Evolutionary conservation across 805 yeast species (phyloP), one percentile per base, ranked within the genome.

Genomic region (Schizosaccharomyces pombe): DNA sequence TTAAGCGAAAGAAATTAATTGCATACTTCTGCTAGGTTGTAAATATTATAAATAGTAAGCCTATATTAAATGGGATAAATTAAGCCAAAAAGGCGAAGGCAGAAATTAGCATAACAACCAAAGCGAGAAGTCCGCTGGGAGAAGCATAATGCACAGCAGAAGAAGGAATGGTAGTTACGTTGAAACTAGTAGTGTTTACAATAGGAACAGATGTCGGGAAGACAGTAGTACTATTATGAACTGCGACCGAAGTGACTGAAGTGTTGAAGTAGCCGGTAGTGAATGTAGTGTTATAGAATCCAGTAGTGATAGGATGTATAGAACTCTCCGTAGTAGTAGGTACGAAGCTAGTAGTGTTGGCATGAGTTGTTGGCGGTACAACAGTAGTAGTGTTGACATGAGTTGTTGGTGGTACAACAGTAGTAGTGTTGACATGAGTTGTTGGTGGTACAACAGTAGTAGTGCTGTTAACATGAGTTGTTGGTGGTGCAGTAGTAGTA

Each of bases 261-360:
- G 63, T 43, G 47, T 60, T 55, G 30, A 62, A 57, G 29, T 54
- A 60, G 56, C 57, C 26, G 5, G 31, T 51, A 26, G 54, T 19
- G 32, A 52, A 47, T 5, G 55, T 43, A n/a, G n/a, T n/a, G n/a
- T n/a, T n/a, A n/a, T n/a, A n/a, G n/a, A n/a, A n/a, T n/a, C n/a
- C n/a, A n/a, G n/a, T n/a, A n/a, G n/a, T n/a, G n/a, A n/a, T n/a
- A n/a, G n/a, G n/a, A n/a, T n/a, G n/a, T n/a, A n/a, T n/a, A n/a
- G n/a, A n/a, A n/a, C n/a, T n/a, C n/a, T n/a, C n/a, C n/a, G n/a
- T n/a, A n/a, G 29, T 5, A 40, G 32, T 14, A 3, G 58, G 37
- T 19, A 63, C 56, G 43, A 62, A 28, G 24, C 62, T 51, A 37
- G 63, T 43, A 49, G 61, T 55, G 31, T 62, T 57, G 4, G 34